Conservation (phyloP, 306 rosid species). For the Calophaca sinica region DNA sequence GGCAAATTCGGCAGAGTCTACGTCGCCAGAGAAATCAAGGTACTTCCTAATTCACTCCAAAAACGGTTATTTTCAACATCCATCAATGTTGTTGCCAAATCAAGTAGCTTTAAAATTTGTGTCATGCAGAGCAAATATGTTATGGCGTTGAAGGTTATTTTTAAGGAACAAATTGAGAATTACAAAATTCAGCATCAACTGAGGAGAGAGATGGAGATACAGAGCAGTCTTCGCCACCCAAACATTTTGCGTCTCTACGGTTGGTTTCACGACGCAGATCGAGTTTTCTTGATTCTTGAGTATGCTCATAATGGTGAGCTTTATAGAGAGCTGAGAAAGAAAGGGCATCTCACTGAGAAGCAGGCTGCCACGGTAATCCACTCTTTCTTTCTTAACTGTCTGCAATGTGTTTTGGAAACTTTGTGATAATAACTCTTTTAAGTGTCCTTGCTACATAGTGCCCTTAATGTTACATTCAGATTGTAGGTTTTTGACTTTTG, state of each 20-base stretch:
- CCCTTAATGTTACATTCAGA: too few species aligned
- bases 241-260: slow-evolving; percentile 76
- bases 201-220: slow-evolving; percentile 84
- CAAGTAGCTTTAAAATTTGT: too few species aligned
- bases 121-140: slow-evolving; percentile 62
- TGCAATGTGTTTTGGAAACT: not conserved
- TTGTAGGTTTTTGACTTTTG: not conserved
- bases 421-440: not conserved
- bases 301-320: slow-evolving; percentile 90
- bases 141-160: slow-evolving; percentile 80
- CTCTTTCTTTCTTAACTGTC: not conserved
- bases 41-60: not conserved
- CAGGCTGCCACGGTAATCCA: slow-evolving; percentile 75
- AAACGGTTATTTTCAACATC: too few species aligned
- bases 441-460: not conserved
- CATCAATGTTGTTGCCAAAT: too few species aligned
- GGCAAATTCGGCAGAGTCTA: slow-evolving; percentile 96
- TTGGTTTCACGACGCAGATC: slow-evolving; percentile 78
- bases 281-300: slow-evolving; percentile 82
- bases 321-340: slow-evolving; percentile 64
- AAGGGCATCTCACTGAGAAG: slow-evolving; percentile 61
- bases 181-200: slow-evolving; percentile 75
- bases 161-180: slow-evolving; percentile 80
- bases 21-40: slow-evolving; percentile 81
- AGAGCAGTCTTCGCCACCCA: slow-evolving; percentile 69